Evolutionary conservation across 164 flowering plant genomes (phyloP).

Genomic region (Echeveria elegans): DNA sequence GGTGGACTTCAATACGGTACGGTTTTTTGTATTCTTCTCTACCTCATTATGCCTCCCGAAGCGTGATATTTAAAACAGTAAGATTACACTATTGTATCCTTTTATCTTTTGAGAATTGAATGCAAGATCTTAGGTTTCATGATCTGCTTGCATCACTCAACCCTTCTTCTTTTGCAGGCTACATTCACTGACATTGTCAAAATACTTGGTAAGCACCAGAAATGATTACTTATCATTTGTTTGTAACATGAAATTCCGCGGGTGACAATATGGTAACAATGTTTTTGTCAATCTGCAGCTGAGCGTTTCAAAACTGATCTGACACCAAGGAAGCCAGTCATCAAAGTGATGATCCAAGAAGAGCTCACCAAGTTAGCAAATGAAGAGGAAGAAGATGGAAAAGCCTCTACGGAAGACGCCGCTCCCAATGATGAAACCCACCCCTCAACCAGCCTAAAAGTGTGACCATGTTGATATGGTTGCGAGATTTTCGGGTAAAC

Average conservation of each 20-base stretch:
- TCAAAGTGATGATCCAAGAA: conserved; percentile 9
- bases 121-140: background rate
- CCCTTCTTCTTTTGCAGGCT: conserved; percentile 5
- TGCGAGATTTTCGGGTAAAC: background rate
- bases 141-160: background rate
- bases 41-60: too few species aligned
- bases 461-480: background rate
- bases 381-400: conserved; percentile 6
- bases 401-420: background rate
- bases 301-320: conserved; percentile 6
- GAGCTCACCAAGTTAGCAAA: conserved; percentile 9
- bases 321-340: conserved; percentile 7
- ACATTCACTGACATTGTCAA: conserved; percentile 14
- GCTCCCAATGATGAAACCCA: background rate
- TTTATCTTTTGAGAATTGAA: background rate
- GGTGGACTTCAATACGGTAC: conserved; percentile 89
- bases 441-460: background rate
- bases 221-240: background rate
- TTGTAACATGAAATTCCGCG: background rate
- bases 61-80: too few species aligned
- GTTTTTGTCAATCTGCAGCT: background rate
- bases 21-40: conserved; percentile 11
- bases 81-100: too few species aligned
- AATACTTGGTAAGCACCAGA: conserved; percentile 5
- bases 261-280: background rate